Evolutionary conservation across 1,284 basidiomycete genomes (phyloP).

Genomic region (Puccinia triticina): DNA sequence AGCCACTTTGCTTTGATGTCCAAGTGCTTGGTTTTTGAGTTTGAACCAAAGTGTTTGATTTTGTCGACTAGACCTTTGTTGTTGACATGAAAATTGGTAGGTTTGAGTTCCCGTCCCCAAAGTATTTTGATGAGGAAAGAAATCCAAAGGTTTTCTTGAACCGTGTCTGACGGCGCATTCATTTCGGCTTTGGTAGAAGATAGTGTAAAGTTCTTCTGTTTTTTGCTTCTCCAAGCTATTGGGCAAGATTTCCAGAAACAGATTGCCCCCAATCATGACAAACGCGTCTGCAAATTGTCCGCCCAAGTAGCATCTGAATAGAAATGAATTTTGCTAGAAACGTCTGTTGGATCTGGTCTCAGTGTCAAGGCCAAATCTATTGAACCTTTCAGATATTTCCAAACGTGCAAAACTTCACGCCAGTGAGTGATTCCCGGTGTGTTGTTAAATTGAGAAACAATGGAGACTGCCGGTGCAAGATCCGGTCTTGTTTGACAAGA

Average conservation of each 20-base stretch:
- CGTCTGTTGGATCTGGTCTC: background rate
- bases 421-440: background rate
- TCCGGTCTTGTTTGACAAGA: background rate
- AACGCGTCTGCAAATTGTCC: background rate
- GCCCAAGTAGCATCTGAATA: background rate
- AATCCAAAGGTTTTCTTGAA: background rate
- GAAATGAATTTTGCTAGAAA: background rate
- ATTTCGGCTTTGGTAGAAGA: background rate
- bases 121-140: background rate
- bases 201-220: background rate
- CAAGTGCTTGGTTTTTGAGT: constrained; percentile 13
- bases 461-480: too few relatives aligned
- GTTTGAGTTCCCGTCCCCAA: background rate
- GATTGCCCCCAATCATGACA: background rate
- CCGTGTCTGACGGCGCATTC: background rate
- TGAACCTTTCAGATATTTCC: background rate
- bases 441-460: background rate
- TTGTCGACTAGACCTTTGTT: constrained; percentile 1
- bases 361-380: background rate
- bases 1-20: too few relatives aligned
- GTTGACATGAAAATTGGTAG: background rate
- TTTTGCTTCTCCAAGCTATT: background rate
- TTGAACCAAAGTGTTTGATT: constrained; percentile 20
- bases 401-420: background rate
- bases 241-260: background rate